Conservation (phyloP, 129 eudicot species). For the Glebionis coronaria region DNA sequence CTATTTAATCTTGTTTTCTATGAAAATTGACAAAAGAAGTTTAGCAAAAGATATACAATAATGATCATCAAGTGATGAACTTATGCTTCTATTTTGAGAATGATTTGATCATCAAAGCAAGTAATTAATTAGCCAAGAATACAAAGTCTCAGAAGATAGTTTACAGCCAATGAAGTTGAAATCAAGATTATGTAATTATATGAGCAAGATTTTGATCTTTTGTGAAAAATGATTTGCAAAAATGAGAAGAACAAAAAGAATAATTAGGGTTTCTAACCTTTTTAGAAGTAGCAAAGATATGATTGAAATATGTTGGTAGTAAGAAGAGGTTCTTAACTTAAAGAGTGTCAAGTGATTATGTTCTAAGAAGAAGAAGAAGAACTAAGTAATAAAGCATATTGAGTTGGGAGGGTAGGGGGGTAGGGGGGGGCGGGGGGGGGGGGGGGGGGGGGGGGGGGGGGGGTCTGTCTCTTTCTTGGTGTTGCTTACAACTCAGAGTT, state of each 20-base stretch:
- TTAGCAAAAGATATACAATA: conserved; percentile 1
- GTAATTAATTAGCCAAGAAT: conserved; percentile 20
- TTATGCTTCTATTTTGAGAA: conserved; percentile 17
- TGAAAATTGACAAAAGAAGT: background rate
- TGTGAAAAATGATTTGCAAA: conserved; percentile 19
- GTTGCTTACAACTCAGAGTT: conserved; percentile 43
- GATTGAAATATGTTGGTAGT: conserved; percentile 31
- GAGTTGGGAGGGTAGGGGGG: too few relatives aligned
- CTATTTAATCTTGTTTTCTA: conserved; percentile 21
- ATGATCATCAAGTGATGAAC: conserved; percentile 17
- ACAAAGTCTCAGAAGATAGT: conserved; percentile 2
- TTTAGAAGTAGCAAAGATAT: conserved; percentile 22
- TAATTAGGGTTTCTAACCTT: conserved; percentile 31
- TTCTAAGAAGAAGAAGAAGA: conserved; percentile 25
- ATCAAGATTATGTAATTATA: conserved; percentile 1
- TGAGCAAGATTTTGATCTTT: conserved; percentile 18
- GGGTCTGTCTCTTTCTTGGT: conserved; percentile 31
- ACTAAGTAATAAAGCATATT: conserved; percentile 21
- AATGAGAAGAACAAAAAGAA: conserved; percentile 31
- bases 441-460: background rate
- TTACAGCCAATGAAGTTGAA: background rate
- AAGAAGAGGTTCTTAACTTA: conserved; percentile 23
- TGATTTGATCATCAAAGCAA: background rate
- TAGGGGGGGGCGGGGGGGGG: background rate
- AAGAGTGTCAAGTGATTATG: conserved; percentile 32